Evolutionary conservation across 2,329 filamentous ascomycete species (phyloP).

Genomic region (Epichloe baconii): DNA sequence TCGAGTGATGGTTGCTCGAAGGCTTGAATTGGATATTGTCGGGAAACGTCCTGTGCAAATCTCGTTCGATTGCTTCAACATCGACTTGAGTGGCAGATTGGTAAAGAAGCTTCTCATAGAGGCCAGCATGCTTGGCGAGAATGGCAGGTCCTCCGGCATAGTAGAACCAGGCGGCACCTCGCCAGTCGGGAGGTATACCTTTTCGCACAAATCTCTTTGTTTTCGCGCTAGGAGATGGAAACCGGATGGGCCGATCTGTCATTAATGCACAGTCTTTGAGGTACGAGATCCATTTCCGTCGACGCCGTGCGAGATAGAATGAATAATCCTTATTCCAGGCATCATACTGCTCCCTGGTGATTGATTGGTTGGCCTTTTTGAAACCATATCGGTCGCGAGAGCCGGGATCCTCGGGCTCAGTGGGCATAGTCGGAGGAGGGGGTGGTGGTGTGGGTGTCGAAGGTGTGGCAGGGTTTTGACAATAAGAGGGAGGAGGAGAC

Average conservation of each 20-base stretch:
- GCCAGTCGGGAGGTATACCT: slow-evolving; percentile 85
- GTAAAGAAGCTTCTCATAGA: slow-evolving; percentile 60
- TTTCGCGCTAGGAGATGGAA: slow-evolving; percentile 69
- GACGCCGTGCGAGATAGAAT: slow-evolving; percentile 59
- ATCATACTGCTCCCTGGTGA: slow-evolving; percentile 67
- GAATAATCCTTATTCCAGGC: slow-evolving; percentile 66
- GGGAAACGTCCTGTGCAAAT: slow-evolving; percentile 86
- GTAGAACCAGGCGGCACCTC: slow-evolving; percentile 94
- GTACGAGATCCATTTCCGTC: slow-evolving; percentile 69
- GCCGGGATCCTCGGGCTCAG: slow-evolving; percentile 33
- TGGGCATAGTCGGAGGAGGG: slow-evolving; percentile 9
- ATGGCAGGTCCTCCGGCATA: slow-evolving; percentile 81
- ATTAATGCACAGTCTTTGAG: slow-evolving; percentile 65
- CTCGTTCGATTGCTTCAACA: slow-evolving; percentile 81
- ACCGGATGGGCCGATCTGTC: slow-evolving; percentile 58
- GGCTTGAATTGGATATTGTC: slow-evolving; percentile 89
- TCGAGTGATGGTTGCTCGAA: slow-evolving; percentile 19
- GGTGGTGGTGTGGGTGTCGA: slow-evolving; percentile 1
- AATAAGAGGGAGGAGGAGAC: not conserved
- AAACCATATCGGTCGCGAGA: slow-evolving; percentile 79
- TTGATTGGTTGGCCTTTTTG: slow-evolving; percentile 71
- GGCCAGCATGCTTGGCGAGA: slow-evolving; percentile 58
- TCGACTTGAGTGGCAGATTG: slow-evolving; percentile 57
- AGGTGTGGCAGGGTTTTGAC: not conserved
- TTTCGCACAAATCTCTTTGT: slow-evolving; percentile 86